Conservation (phyloP, 2,329 filamentous ascomycete genomes). For the Trichoderma koningiopsis region DNA sequence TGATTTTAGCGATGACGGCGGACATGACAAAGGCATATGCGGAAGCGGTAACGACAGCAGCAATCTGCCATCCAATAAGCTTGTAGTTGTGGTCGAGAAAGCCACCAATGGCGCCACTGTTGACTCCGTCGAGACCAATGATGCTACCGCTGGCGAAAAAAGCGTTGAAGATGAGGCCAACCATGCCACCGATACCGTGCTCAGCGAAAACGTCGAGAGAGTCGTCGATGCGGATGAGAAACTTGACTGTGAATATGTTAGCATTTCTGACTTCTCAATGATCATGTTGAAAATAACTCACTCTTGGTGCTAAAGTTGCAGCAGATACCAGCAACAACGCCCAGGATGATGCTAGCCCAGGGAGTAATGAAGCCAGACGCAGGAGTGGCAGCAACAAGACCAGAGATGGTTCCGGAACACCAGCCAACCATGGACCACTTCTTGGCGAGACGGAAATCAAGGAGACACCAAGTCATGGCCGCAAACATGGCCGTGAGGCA, state of each 20-base stretch:
- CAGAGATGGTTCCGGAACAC: slow-evolving; percentile 72
- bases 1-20: slow-evolving; percentile 70
- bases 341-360: slow-evolving; percentile 68
- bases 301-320: slow-evolving; percentile 70
- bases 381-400: slow-evolving; percentile 69
- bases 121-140: slow-evolving; percentile 76
- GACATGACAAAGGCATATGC: slow-evolving; percentile 74
- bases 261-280: not conserved
- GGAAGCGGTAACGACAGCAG: slow-evolving; percentile 68
- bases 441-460: slow-evolving; percentile 90
- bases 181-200: slow-evolving; percentile 69
- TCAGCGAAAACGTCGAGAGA: slow-evolving; percentile 73
- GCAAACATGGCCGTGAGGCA: slow-evolving; percentile 92
- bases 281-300: slow-evolving; percentile 30
- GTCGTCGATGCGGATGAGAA: slow-evolving; percentile 66
- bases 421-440: slow-evolving; percentile 87
- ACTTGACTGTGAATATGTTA: slow-evolving; percentile 51
- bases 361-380: slow-evolving; percentile 69
- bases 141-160: slow-evolving; percentile 71
- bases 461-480: slow-evolving; percentile 88
- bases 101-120: slow-evolving; percentile 66
- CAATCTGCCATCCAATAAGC: slow-evolving; percentile 77
- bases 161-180: slow-evolving; percentile 72
- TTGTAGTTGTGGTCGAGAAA: slow-evolving; percentile 76
- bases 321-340: slow-evolving; percentile 64